phyloP scores from a whole-genome alignment of 2,329 filamentous ascomycete species.

The Trichoderma lentiforme region DNA sequence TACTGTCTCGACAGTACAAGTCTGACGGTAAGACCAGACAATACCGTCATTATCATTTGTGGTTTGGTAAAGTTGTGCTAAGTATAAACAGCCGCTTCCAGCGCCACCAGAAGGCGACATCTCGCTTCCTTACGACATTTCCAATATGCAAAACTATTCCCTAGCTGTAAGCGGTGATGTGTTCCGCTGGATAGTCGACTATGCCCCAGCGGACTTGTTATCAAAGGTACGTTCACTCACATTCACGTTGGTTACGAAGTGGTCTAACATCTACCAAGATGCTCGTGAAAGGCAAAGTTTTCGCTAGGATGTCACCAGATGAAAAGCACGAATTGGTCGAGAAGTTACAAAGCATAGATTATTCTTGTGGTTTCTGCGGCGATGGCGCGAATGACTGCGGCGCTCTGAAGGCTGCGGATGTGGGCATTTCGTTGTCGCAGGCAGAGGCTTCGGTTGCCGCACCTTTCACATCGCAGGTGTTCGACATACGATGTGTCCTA shows the following conservation, averaged over 20 bases:
- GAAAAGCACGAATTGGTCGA: slow-evolving; percentile 98
- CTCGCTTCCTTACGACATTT: slow-evolving; percentile 81
- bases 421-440: slow-evolving; percentile 94
- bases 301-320: slow-evolving; percentile 97
- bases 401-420: slow-evolving; percentile 92
- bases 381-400: slow-evolving; percentile 98
- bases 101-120: slow-evolving; percentile 69
- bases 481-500: slow-evolving; percentile 94
- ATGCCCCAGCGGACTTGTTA: slow-evolving; percentile 74
- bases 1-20: slow-evolving; percentile 77
- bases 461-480: slow-evolving; percentile 90
- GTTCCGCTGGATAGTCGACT: slow-evolving; percentile 96
- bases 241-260: background rate
- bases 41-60: too few relatives aligned
- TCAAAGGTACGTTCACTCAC: slow-evolving; percentile 51
- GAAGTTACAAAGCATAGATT: slow-evolving; percentile 93
- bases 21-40: slow-evolving; percentile 54
- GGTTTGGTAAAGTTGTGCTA: slow-evolving; percentile 5
- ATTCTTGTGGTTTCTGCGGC: slow-evolving; percentile 92
- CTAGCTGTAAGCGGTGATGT: slow-evolving; percentile 89
- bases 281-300: slow-evolving; percentile 88
- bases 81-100: slow-evolving; percentile 58
- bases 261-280: slow-evolving; percentile 51
- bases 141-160: slow-evolving; percentile 79
- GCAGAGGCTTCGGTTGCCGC: slow-evolving; percentile 98